phyloP scores from a whole-genome alignment of 139 green algal species.

The Spirogloea muscicola region DNA sequence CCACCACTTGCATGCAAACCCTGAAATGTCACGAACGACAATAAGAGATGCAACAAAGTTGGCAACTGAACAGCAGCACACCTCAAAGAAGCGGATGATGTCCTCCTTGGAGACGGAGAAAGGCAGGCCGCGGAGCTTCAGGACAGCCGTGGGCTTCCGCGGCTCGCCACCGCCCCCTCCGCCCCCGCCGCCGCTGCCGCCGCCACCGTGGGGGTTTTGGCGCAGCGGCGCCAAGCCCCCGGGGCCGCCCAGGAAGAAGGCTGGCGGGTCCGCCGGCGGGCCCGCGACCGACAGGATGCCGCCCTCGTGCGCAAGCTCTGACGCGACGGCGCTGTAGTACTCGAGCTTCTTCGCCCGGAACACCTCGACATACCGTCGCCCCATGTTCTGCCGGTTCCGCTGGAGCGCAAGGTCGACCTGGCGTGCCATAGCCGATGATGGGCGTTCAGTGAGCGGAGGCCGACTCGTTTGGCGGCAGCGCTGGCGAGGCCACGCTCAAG shows the following conservation, averaged over 20 bases:
- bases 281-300: slow-evolving; percentile 55
- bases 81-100: too few relatives aligned
- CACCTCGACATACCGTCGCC: slow-evolving; percentile 78
- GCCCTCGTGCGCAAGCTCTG: slow-evolving; percentile 43
- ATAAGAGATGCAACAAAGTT: too few relatives aligned
- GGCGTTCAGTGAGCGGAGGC: too few relatives aligned
- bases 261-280: background rate
- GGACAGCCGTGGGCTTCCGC: slow-evolving; percentile 47
- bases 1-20: too few relatives aligned
- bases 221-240: background rate
- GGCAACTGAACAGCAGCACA: too few relatives aligned
- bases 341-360: slow-evolving; percentile 29
- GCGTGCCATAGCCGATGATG: too few relatives aligned
- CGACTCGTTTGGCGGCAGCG: too few relatives aligned
- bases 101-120: slow-evolving; percentile 65
- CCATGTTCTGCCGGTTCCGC: slow-evolving; percentile 66
- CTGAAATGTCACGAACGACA: too few relatives aligned
- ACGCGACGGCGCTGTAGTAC: slow-evolving; percentile 34
- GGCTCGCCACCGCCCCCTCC: slow-evolving; percentile 10
- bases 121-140: slow-evolving; percentile 77
- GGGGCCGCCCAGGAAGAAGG: background rate
- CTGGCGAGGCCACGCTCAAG: too few relatives aligned
- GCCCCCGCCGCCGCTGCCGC: background rate
- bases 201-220: background rate
- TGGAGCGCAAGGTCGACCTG: too few relatives aligned